phyloP scores from a whole-genome alignment of 2,329 filamentous ascomycete genomes.

The Ophiostoma triangulosporum region DNA sequence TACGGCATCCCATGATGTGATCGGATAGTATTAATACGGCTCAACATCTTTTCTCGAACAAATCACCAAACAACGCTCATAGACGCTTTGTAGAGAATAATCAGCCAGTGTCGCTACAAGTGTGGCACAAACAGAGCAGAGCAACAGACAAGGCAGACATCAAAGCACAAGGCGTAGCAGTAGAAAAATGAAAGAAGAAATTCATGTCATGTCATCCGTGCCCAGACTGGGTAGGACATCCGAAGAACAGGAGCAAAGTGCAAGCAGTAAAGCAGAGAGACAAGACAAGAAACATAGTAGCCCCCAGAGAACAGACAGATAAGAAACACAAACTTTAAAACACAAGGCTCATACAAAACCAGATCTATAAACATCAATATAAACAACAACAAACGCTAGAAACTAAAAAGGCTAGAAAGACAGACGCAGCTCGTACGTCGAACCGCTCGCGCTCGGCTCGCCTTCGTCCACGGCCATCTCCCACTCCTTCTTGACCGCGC shows the following conservation, averaged over 20 bases:
- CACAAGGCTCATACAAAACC: neutral
- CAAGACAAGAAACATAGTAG: neutral
- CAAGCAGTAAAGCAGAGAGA: neutral
- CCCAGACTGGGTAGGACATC: neutral
- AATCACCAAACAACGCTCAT: no score
- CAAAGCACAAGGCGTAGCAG: neutral
- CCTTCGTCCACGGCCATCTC: constrained; percentile 42
- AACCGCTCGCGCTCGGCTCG: constrained; percentile 20
- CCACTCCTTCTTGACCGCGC: constrained; percentile 40
- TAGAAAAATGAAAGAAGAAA: neutral
- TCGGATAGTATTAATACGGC: no score
- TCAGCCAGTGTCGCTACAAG: no score
- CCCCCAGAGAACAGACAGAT: neutral
- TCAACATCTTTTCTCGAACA: no score
- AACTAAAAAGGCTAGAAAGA: constrained; percentile 27
- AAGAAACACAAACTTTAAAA: neutral
- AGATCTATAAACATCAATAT: neutral
- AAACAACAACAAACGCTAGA: neutral
- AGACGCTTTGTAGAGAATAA: no score
- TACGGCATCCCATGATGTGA: no score
- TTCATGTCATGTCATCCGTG: neutral
- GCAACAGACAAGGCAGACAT: neutral
- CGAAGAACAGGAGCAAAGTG: no score
- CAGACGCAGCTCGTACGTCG: constrained; percentile 32
- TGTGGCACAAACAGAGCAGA: no score